Percentiles rank a stretch among this genome's conserved stretches.
Conservation (phyloP, 2,329 filamentous ascomycete genomes). For the Fusarium sp. region DNA sequence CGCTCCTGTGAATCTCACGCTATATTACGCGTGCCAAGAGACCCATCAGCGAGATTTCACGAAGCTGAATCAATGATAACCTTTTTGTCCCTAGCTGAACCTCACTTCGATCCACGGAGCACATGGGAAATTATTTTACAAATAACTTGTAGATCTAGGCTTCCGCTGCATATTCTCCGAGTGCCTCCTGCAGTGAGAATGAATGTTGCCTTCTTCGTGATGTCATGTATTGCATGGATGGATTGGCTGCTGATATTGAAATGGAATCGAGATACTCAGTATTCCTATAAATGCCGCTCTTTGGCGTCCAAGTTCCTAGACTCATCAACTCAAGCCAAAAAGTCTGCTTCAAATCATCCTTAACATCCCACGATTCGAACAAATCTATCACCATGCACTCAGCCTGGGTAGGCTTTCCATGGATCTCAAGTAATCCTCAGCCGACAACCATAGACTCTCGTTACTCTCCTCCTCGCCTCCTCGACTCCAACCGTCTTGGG, state of each 20-base stretch:
- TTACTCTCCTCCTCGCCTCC: not conserved
- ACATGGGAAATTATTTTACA: too few relatives aligned
- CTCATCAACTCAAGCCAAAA: not conserved
- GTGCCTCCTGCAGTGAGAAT: not conserved
- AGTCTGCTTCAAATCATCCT: accelerated
- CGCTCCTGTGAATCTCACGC: not conserved
- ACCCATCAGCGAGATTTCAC: not conserved
- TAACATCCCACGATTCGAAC: accelerated
- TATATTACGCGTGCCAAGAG: not conserved
- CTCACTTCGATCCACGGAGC: not conserved
- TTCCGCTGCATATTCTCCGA: not conserved
- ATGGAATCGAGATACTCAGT: accelerated
- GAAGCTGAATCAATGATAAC: not conserved
- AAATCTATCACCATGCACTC: not conserved
- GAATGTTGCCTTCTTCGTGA: not conserved
- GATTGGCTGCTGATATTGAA: too few relatives aligned
- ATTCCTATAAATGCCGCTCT: not conserved
- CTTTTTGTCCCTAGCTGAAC: not conserved
- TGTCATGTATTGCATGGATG: accelerated
- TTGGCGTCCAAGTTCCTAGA: accelerated
- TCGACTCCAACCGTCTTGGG: not conserved
- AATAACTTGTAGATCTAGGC: too few relatives aligned
- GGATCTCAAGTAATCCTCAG: accelerated
- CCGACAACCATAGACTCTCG: not conserved
- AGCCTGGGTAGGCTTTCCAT: not conserved